phyloP scores from a whole-genome alignment of 2,329 filamentous ascomycete species.

The Fusarium coffeatum region DNA sequence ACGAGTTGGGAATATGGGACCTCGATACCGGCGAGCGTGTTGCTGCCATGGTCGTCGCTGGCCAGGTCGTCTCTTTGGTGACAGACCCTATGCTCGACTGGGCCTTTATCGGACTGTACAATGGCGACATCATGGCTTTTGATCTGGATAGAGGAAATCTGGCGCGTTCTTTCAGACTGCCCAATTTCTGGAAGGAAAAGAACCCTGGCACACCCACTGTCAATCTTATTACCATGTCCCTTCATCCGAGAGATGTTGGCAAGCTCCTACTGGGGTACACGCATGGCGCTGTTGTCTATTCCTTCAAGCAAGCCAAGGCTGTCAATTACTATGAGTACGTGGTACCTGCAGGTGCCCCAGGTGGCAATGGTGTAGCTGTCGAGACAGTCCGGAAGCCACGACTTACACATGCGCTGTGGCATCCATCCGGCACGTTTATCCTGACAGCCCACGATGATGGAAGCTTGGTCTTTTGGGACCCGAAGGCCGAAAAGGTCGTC shows the following conservation, averaged over 20 bases:
- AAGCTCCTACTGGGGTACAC: conserved; percentile 91
- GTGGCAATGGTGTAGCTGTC: conserved; percentile 75
- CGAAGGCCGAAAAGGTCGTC: conserved; percentile 85
- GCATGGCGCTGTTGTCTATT: conserved; percentile 88
- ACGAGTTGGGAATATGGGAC: conserved; percentile 87
- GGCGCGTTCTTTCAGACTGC: conserved; percentile 78
- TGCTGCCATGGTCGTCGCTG: conserved; percentile 79
- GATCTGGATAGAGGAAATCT: conserved; percentile 86
- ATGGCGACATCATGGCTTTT: conserved; percentile 89
- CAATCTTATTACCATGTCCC: conserved; percentile 78
- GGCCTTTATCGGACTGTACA: conserved; percentile 85
- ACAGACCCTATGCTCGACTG: conserved; percentile 95
- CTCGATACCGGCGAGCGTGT: conserved; percentile 75
- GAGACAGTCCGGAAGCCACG: conserved; percentile 75
- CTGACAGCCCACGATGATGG: conserved; percentile 90
- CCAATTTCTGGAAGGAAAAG: conserved; percentile 85
- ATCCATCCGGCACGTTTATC: conserved; percentile 92
- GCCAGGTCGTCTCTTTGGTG: conserved; percentile 77
- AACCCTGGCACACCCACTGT: conserved; percentile 72
- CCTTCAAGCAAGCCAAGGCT: conserved; percentile 89
- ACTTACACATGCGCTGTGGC: conserved; percentile 88
- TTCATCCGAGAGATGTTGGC: conserved; percentile 93
- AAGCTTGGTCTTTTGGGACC: conserved; percentile 93
- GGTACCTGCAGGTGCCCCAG: conserved; percentile 82
- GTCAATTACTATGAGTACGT: conserved; percentile 86